phyloP scores from a whole-genome alignment of 257 asterid species.

The Solanum lycopersicoides region DNA sequence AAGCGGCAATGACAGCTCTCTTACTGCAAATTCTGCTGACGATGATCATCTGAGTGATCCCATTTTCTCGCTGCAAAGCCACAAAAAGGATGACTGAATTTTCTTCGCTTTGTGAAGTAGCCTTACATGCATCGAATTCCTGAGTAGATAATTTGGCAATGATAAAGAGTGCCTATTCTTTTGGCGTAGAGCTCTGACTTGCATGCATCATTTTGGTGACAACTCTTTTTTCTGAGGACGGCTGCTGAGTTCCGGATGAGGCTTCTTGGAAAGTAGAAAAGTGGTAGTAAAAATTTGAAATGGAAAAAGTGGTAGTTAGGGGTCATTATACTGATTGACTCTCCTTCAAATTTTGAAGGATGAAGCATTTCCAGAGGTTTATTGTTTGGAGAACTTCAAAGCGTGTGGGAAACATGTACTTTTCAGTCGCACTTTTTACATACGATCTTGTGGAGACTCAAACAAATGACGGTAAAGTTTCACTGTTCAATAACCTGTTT shows the following conservation, averaged over 20 bases:
- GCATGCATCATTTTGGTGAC: neutral
- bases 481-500: neutral
- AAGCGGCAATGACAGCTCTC: constrained; percentile 7
- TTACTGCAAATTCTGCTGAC: neutral
- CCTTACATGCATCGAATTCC: neutral
- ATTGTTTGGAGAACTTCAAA: neutral
- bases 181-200: constrained; percentile 1
- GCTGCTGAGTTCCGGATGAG: neutral
- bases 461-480: neutral
- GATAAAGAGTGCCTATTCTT: constrained; percentile 11
- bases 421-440: neutral
- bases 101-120: neutral
- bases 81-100: constrained; percentile 12
- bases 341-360: neutral
- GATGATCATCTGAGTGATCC: constrained; percentile 8
- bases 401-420: neutral
- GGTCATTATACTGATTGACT: neutral
- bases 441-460: neutral
- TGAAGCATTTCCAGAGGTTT: neutral
- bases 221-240: neutral
- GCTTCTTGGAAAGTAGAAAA: neutral
- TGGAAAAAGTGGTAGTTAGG: neutral
- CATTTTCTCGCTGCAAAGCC: constrained; percentile 35
- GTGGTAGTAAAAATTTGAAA: neutral
- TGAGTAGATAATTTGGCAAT: constrained; percentile 2